Evolutionary conservation across 2,329 filamentous ascomycete genomes (phyloP).

Genomic region (Xylariaceae sp.): DNA sequence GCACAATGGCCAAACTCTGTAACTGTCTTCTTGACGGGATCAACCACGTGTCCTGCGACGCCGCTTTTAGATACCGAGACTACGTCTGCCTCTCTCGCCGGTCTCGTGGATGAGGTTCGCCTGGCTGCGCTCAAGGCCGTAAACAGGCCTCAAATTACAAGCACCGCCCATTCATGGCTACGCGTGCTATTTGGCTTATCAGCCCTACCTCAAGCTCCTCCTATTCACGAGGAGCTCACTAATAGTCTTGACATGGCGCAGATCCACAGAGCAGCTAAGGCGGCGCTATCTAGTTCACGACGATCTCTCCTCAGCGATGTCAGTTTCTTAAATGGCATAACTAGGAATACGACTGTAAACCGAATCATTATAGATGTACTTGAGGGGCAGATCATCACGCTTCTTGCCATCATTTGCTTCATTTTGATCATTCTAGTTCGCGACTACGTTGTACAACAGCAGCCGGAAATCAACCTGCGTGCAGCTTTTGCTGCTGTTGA

Average conservation of each 20-base stretch:
- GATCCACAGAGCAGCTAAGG: slow-evolving; percentile 18
- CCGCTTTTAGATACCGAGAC: slow-evolving; percentile 37
- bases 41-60: slow-evolving; percentile 36
- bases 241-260: slow-evolving; percentile 23
- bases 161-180: slow-evolving; percentile 32
- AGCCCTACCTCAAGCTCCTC: slow-evolving; percentile 14
- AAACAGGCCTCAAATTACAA: slow-evolving; percentile 31
- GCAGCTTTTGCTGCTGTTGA: slow-evolving; percentile 55
- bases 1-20: slow-evolving; percentile 16
- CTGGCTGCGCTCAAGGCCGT: slow-evolving; percentile 27
- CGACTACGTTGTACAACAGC: slow-evolving; percentile 97
- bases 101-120: slow-evolving; percentile 34
- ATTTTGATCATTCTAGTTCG: slow-evolving; percentile 95
- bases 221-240: slow-evolving; percentile 20
- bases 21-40: slow-evolving; percentile 26
- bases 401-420: slow-evolving; percentile 86
- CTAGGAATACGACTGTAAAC: slow-evolving; percentile 67
- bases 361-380: slow-evolving; percentile 73
- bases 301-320: slow-evolving; percentile 53
- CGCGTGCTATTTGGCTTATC: slow-evolving; percentile 26
- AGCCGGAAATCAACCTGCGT: slow-evolving; percentile 83
- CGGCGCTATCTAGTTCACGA: slow-evolving; percentile 22
- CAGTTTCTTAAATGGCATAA: slow-evolving; percentile 53
- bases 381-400: slow-evolving; percentile 89
- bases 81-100: slow-evolving; percentile 34